Percentiles rank a stretch among this genome's conserved stretches.
Evolutionary conservation across 306 rosid species (phyloP).

Genomic region (Prunus fruticosa): DNA sequence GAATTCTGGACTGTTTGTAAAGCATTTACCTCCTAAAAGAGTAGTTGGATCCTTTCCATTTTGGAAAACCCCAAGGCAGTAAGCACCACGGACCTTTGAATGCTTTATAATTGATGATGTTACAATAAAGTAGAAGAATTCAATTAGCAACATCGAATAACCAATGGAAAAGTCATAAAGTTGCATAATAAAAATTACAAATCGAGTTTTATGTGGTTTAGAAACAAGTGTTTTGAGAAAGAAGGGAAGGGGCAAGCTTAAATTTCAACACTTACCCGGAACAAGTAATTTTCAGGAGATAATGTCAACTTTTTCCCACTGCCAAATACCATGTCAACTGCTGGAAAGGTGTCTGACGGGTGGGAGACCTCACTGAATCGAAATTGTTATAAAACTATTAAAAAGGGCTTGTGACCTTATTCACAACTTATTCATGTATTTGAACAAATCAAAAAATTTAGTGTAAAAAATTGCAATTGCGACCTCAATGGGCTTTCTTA

Average conservation of each 20-base stretch:
- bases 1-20: not conserved
- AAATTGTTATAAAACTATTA: constrained; percentile 27
- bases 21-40: constrained; percentile 84
- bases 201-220: not conserved
- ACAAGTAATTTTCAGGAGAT: constrained; percentile 94
- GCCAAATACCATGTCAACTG: constrained; percentile 86
- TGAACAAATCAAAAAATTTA: not conserved
- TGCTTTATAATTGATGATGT: constrained; percentile 56
- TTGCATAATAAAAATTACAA: not conserved
- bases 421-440: not conserved
- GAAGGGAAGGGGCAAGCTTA: not conserved
- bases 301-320: constrained; percentile 69
- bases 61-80: constrained; percentile 85
- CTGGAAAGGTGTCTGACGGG: constrained; percentile 66
- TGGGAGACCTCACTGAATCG: constrained; percentile 60
- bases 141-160: constrained; percentile 23
- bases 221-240: not conserved
- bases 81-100: constrained; percentile 84
- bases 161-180: constrained; percentile 18
- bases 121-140: constrained; percentile 20
- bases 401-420: not conserved
- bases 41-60: constrained; percentile 89
- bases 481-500: not conserved
- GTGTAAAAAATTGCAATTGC: not conserved
- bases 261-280: constrained; percentile 55